phyloP scores from a whole-genome alignment of 805 yeast genomes.

The Candida piceae region DNA sequence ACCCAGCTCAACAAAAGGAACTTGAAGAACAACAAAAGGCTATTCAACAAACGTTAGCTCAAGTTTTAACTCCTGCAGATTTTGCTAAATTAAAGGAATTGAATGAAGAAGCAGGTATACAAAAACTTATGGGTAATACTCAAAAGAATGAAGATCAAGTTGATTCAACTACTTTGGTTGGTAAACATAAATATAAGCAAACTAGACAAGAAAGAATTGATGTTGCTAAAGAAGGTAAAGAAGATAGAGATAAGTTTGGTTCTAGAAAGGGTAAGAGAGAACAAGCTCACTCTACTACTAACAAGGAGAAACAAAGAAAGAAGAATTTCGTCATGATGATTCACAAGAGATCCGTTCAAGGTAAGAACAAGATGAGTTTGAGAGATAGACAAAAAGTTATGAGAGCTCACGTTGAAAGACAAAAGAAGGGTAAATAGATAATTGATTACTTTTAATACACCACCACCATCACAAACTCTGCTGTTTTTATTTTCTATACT shows the following conservation, averaged over 20 bases:
- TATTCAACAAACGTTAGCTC: slow-evolving; percentile 47
- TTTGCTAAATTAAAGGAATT: slow-evolving; percentile 92
- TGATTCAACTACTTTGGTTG: slow-evolving; percentile 72
- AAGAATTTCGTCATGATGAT: slow-evolving; percentile 99
- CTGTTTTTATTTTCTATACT: too few relatives aligned
- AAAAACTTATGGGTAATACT: slow-evolving; percentile 61
- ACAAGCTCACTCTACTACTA: slow-evolving; percentile 84
- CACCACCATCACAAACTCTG: too few relatives aligned
- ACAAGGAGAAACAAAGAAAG: slow-evolving; percentile 93
- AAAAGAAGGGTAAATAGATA: slow-evolving; percentile 70
- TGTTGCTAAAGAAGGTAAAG: slow-evolving; percentile 83
- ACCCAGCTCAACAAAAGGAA: slow-evolving; percentile 25
- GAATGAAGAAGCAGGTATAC: slow-evolving; percentile 78
- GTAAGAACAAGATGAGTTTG: slow-evolving; percentile 84
- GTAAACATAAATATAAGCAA: slow-evolving; percentile 78
- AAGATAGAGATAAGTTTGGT: slow-evolving; percentile 87
- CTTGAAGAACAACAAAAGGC: slow-evolving; percentile 47
- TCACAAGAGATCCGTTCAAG: slow-evolving; percentile 90
- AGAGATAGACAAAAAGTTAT: slow-evolving; percentile 86
- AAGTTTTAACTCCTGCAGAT: slow-evolving; percentile 92
- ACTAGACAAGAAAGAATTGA: slow-evolving; percentile 88
- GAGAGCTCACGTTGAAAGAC: slow-evolving; percentile 82
- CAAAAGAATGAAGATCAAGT: slow-evolving; percentile 74
- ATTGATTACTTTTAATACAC: too few relatives aligned
- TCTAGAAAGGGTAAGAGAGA: slow-evolving; percentile 77